These are phyloP conservation scores for Purpureocillium lavendulum DNA, from an alignment of 2,329 filamentous ascomycete species.

Conservation along the genomic window DNA sequence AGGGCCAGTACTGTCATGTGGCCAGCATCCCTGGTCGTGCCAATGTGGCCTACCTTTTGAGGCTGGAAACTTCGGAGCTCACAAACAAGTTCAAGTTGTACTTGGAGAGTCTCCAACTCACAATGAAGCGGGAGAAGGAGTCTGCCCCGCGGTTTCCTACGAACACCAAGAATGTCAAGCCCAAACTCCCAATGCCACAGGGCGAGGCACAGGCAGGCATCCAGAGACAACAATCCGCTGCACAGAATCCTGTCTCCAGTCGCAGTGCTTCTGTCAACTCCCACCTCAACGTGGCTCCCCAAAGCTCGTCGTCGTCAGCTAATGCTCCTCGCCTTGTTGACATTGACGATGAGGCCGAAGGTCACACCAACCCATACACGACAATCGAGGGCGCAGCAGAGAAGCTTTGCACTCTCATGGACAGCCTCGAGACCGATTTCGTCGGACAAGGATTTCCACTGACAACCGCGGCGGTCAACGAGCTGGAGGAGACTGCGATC, in stretches of 20 bases:
- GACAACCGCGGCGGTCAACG: conserved; percentile 7
- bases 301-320: no score
- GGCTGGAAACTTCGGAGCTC: conserved; percentile 8
- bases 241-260: no score
- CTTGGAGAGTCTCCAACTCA: conserved; percentile 8
- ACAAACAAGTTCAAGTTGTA: conserved; percentile 9
- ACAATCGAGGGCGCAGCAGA: conserved; percentile 9
- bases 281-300: no score
- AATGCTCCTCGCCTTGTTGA: conserved; percentile 1
- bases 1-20: conserved; percentile 14
- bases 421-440: conserved; percentile 10
- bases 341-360: conserved; percentile 1
- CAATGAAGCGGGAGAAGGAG: conserved; percentile 1
- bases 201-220: no score
- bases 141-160: background rate
- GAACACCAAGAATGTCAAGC: background rate
- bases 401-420: conserved; percentile 8
- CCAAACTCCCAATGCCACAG: no score
- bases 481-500: conserved; percentile 16
- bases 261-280: no score
- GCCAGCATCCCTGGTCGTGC: background rate
- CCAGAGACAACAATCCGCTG: no score
- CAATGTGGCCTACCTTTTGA: conserved; percentile 9
- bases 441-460: conserved; percentile 4
- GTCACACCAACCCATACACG: background rate